Conservation (phyloP, 257 asterid species). For the Fraxinus cuspidata region DNA sequence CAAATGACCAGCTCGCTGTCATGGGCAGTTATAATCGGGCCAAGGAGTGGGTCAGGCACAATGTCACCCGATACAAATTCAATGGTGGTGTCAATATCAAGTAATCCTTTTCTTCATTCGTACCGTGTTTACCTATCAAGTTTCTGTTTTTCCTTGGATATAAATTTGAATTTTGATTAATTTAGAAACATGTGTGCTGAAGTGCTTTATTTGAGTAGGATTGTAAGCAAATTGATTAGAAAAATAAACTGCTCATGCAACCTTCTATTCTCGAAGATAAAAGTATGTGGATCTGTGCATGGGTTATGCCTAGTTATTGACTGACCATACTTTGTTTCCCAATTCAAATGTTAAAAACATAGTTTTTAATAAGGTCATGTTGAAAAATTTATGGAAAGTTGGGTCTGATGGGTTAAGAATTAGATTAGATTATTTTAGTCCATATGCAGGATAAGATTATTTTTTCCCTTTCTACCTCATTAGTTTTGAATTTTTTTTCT, state of each 20-base stretch:
- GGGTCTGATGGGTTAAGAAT: not conserved
- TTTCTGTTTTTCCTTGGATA: not conserved
- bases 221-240: too few relatives aligned
- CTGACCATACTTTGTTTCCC: not conserved
- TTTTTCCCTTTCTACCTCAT: too few relatives aligned
- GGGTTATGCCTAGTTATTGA: not conserved
- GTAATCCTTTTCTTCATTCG: too few relatives aligned
- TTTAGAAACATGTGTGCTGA: too few relatives aligned
- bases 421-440: too few relatives aligned
- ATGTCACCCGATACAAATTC: slow-evolving; percentile 59
- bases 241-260: too few relatives aligned
- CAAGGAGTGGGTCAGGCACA: slow-evolving; percentile 64
- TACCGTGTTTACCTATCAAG: not conserved
- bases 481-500: too few relatives aligned
- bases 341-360: too few relatives aligned
- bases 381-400: not conserved
- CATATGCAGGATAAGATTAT: too few relatives aligned
- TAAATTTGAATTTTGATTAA: not conserved
- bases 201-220: not conserved
- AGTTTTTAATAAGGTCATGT: too few relatives aligned
- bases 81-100: slow-evolving; percentile 73
- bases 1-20: slow-evolving; percentile 65
- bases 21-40: slow-evolving; percentile 60
- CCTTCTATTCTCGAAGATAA: too few relatives aligned
- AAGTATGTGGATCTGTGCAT: not conserved